Evolutionary conservation across 2,329 filamentous ascomycete species (phyloP).

Genomic region (Stylonectria norvegica): DNA sequence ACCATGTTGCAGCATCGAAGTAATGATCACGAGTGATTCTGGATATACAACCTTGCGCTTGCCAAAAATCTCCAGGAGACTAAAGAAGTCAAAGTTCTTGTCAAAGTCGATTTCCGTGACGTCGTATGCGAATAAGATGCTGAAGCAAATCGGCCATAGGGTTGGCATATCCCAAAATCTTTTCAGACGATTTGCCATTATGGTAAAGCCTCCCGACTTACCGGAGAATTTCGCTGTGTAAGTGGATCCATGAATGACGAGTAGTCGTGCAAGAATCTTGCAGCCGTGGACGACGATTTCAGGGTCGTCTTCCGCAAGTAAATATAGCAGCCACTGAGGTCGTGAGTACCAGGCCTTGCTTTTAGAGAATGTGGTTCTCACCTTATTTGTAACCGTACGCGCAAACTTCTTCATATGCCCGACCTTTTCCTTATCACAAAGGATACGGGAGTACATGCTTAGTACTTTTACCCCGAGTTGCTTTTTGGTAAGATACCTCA

Average conservation of each 20-base stretch:
- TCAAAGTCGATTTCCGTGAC: conserved; percentile 71
- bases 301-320: conserved; percentile 81
- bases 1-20: conserved; percentile 82
- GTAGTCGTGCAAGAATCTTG: conserved; percentile 77
- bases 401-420: conserved; percentile 81
- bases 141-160: conserved; percentile 84
- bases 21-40: conserved; percentile 76
- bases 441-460: conserved; percentile 70
- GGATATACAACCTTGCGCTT: conserved; percentile 67
- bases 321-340: conserved; percentile 78
- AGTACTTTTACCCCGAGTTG: conserved; percentile 73
- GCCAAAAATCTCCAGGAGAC: conserved; percentile 70
- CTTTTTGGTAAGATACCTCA: conserved; percentile 55
- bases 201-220: conserved; percentile 82
- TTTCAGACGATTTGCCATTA: conserved; percentile 78
- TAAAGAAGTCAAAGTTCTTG: conserved; percentile 69
- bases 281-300: conserved; percentile 77
- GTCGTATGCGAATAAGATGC: conserved; percentile 82
- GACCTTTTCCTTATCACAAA: conserved; percentile 70
- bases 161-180: conserved; percentile 84
- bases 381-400: conserved; percentile 91
- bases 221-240: conserved; percentile 81
- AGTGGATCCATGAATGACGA: conserved; percentile 74
- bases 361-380: conserved; percentile 35
- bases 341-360: conserved; percentile 10